Conservation (phyloP, 129 eudicot genomes). For the Tagetes erecta region DNA sequence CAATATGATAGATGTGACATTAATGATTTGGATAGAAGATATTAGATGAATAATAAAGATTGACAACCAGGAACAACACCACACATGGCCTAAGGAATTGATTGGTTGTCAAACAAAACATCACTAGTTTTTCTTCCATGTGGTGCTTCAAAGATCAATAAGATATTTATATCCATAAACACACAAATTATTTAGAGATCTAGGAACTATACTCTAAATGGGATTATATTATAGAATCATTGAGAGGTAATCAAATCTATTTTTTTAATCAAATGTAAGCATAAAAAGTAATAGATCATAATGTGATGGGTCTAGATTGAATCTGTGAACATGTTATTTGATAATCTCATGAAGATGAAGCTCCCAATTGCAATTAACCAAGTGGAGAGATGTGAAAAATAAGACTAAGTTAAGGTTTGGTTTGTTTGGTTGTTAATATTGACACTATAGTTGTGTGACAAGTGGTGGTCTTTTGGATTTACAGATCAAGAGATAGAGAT, state of each 20-base stretch:
- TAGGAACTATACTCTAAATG: background rate
- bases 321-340: too few relatives aligned
- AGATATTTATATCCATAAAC: background rate
- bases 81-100: slow-evolving; percentile 16
- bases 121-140: slow-evolving; percentile 32
- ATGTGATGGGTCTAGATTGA: too few relatives aligned
- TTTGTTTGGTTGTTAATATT: too few relatives aligned
- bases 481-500: too few relatives aligned
- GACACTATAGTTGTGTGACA: too few relatives aligned
- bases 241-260: background rate
- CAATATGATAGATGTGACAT: slow-evolving; percentile 17
- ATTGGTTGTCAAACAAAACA: slow-evolving; percentile 37
- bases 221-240: background rate
- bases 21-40: slow-evolving; percentile 29
- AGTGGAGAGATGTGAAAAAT: too few relatives aligned
- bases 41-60: slow-evolving; percentile 31
- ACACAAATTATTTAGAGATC: background rate
- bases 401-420: too few relatives aligned
- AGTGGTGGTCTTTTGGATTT: too few relatives aligned
- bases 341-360: too few relatives aligned
- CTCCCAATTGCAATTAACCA: too few relatives aligned
- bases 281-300: too few relatives aligned
- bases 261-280: background rate
- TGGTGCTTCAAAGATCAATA: slow-evolving; percentile 23
- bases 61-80: slow-evolving; percentile 30